Base-by-base conservation (phyloP, 2,329 filamentous ascomycete species). In the Pseudocercospora crystallina region DNA sequence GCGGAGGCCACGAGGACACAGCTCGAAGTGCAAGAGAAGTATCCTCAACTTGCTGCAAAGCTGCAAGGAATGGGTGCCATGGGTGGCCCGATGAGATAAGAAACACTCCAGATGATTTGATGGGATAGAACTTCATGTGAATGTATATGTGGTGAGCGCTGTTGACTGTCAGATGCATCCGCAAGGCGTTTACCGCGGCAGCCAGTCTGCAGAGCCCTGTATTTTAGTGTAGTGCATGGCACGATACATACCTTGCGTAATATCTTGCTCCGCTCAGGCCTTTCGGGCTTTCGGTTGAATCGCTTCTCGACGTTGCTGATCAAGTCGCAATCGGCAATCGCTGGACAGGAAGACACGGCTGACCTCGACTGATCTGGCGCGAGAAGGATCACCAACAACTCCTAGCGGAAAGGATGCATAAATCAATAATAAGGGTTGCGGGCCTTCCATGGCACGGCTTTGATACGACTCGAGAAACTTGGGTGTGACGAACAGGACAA, bases 1-100 rank as follows among this genome's bases (percentile, higher is more conserved):
- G 94, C 94, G 29, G 94, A 99, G 74, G 94, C 94, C 14, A 97
- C 94, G 34, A 82, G 94, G 66, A 97, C 94, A 57, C 94, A 99
- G 73, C 83, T 99, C 56, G 89, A 96, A 75, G 76, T 79, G 34
- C 76, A 79, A 67, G 74, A 79, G 61, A 78, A 78, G 60, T 79
- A 79, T 62, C 76, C 76, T 12, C 74, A 76, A 59, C 71, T 79
- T 2, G 75, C 75, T 17, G 69, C 67, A 39, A 67, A 73, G 61
- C 62, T 79, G 32, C 71, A 73, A 46, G 65, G 61, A 12, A 65
- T 66, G 56, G 63, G 59, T 3, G 59, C 57, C 14, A 59, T 61
- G 56, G 56, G 49, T n/a, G 41, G 51, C 17, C 46, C 53, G 33
- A 44, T 41, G 43, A 17, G 32, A 40, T 15, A 47, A 46, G 20